A percentile compares a stretch with the other conserved stretches of the same genome.
phyloP scores from a whole-genome alignment of 108 stramenopile species.

The Nitzschia sp. region DNA sequence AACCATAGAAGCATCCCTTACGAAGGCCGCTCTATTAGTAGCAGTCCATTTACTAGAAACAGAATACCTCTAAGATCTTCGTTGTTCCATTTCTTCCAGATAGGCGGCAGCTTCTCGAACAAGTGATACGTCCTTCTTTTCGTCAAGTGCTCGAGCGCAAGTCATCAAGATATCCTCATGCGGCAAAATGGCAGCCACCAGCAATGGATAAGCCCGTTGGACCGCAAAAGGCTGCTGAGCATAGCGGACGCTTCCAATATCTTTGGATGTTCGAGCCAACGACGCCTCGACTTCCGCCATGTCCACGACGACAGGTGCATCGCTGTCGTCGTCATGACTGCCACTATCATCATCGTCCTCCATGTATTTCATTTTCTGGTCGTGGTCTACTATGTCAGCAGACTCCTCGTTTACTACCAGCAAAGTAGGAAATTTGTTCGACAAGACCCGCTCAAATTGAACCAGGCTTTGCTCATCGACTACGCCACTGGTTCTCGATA shows the following conservation, averaged over 20 bases:
- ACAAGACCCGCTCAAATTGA: conserved; percentile 20
- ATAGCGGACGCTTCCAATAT: neutral
- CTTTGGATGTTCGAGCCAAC: conserved; percentile 44
- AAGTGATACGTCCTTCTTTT: conserved; percentile 71
- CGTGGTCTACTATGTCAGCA: conserved; percentile 20
- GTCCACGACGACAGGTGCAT: conserved; percentile 74
- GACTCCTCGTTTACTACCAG: neutral
- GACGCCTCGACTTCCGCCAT: conserved; percentile 65
- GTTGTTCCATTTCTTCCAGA: conserved; percentile 71
- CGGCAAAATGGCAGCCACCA: conserved; percentile 69
- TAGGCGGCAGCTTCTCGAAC: conserved; percentile 89
- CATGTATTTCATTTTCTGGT: conserved; percentile 12
- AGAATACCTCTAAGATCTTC: neutral
- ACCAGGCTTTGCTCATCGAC: conserved; percentile 5
- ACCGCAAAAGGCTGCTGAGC: conserved; percentile 8
- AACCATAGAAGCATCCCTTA: too few species aligned
- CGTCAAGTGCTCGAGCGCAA: conserved; percentile 79
- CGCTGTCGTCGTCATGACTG: conserved; percentile 59
- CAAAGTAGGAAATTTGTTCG: conserved; percentile 29
- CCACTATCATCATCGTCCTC: conserved; percentile 8
- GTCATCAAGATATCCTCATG: conserved; percentile 88
- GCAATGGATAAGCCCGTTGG: conserved; percentile 58
- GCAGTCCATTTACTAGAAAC: too few species aligned
- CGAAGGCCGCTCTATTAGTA: too few species aligned
- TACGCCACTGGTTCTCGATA: neutral